A percentile compares a stretch with the other conserved stretches of the same genome.
phyloP scores from a whole-genome alignment of 2,329 filamentous ascomycete genomes.

The Pseudogymnoascus pannorum region DNA sequence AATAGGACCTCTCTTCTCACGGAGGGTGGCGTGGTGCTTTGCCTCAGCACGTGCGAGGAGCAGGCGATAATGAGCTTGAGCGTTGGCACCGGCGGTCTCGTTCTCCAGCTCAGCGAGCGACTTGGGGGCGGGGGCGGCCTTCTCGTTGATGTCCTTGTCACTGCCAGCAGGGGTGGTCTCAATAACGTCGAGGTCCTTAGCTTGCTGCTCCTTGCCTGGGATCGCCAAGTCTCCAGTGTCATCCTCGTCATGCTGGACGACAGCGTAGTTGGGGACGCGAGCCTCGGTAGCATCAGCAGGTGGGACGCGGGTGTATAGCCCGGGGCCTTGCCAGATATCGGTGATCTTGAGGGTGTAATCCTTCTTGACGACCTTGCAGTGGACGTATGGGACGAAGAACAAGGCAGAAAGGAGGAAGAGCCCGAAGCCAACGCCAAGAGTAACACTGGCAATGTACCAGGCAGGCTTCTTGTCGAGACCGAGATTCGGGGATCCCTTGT shows the following conservation, averaged over 20 bases:
- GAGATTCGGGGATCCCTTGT: slow-evolving; percentile 69
- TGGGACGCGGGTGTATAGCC: slow-evolving; percentile 53
- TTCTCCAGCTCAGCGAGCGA: slow-evolving; percentile 18
- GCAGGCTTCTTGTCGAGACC: slow-evolving; percentile 57
- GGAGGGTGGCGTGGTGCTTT: slow-evolving; percentile 55
- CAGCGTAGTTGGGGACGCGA: slow-evolving; percentile 67
- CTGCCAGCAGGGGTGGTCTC: slow-evolving; percentile 26
- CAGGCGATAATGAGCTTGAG: slow-evolving; percentile 53
- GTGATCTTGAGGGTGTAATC: slow-evolving; percentile 59
- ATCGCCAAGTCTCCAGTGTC: slow-evolving; percentile 21
- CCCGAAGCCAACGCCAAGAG: slow-evolving; percentile 55
- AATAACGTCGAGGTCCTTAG: slow-evolving; percentile 23
- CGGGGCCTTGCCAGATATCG: slow-evolving; percentile 54
- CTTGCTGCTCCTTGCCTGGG: slow-evolving; percentile 30
- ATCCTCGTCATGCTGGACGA: slow-evolving; percentile 59
- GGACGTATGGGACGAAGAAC: slow-evolving; percentile 67
- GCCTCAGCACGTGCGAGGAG: slow-evolving; percentile 50
- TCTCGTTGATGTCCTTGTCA: slow-evolving; percentile 30
- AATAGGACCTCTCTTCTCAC: slow-evolving; percentile 57
- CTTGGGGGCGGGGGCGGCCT: slow-evolving; percentile 40
- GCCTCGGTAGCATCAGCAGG: slow-evolving; percentile 46
- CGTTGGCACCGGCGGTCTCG: slow-evolving; percentile 12
- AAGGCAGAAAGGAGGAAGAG: slow-evolving; percentile 52
- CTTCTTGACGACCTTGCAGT: slow-evolving; percentile 61
- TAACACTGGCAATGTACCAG: slow-evolving; percentile 61